phyloP scores from a whole-genome alignment of 768 basidiomycete genomes.

The Dioszegia hungarica region DNA sequence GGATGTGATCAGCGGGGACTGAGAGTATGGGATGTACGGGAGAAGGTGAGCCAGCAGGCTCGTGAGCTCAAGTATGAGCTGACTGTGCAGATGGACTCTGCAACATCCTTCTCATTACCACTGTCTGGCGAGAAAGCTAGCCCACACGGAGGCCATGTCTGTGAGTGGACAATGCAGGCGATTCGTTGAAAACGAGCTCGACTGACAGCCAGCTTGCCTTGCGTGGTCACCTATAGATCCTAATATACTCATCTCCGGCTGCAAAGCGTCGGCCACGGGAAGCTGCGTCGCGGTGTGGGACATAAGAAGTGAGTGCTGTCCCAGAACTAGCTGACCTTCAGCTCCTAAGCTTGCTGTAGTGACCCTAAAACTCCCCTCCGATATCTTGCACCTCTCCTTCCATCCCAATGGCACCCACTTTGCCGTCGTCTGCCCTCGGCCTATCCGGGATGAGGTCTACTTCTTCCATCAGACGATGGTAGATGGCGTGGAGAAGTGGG shows the following conservation, averaged over 20 bases:
- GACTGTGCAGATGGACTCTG: conserved; percentile 22
- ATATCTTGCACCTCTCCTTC: conserved; percentile 35
- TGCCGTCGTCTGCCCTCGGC: conserved; percentile 33
- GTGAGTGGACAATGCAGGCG: conserved; percentile 10
- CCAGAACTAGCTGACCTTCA: no score
- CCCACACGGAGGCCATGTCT: conserved; percentile 39
- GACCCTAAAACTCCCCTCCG: conserved; percentile 30
- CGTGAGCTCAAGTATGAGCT: background rate
- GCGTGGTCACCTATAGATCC: conserved; percentile 37
- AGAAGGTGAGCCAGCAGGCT: background rate
- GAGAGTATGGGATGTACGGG: conserved; percentile 27
- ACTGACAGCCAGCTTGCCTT: conserved; percentile 21
- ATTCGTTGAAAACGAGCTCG: background rate
- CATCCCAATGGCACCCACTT: conserved; percentile 38
- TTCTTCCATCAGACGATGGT: conserved; percentile 23
- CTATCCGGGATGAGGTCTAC: conserved; percentile 33
- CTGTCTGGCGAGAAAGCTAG: conserved; percentile 14
- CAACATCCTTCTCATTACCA: conserved; percentile 21
- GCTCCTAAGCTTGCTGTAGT: conserved; percentile 21
- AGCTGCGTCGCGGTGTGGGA: conserved; percentile 32
- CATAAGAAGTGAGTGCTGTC: conserved; percentile 17
- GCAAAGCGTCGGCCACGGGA: conserved; percentile 27
- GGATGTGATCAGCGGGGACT: conserved; percentile 35
- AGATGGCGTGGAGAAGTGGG: conserved; percentile 29
- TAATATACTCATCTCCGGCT: conserved; percentile 29